phyloP scores from a whole-genome alignment of 1,284 basidiomycete species.

The Apiotrichum sp. region DNA sequence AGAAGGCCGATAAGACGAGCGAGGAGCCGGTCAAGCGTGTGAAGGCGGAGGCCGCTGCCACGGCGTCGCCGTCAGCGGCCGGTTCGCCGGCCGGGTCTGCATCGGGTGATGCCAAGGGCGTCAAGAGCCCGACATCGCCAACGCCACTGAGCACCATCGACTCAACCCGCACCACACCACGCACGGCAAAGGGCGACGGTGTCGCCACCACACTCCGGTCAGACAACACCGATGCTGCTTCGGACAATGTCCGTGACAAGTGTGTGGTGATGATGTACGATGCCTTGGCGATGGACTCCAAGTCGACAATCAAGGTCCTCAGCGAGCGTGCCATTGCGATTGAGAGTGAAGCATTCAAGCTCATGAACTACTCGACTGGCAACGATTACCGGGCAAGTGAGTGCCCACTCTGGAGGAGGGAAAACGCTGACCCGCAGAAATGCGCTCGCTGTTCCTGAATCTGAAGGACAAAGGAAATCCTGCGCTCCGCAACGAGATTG shows the following conservation, averaged over 20 bases:
- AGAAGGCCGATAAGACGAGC: conserved; percentile 18
- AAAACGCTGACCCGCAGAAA: conserved; percentile 56
- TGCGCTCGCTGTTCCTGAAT: conserved; percentile 84
- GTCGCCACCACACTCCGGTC: conserved; percentile 46
- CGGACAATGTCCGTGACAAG: conserved; percentile 61
- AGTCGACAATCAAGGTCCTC: conserved; percentile 50
- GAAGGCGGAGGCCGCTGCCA: conserved; percentile 26
- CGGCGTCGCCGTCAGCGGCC: not conserved
- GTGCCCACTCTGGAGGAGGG: conserved; percentile 9
- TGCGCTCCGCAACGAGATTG: conserved; percentile 71
- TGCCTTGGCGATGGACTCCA: conserved; percentile 75
- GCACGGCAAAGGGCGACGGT: conserved; percentile 65
- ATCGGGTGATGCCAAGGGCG: conserved; percentile 3
- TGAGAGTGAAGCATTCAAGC: conserved; percentile 46
- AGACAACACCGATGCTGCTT: conserved; percentile 53
- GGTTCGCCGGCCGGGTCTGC: conserved; percentile 5
- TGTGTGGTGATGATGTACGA: conserved; percentile 89
- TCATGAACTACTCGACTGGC: conserved; percentile 36
- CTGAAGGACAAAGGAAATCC: conserved; percentile 95
- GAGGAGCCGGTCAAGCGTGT: conserved; percentile 32
- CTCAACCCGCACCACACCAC: conserved; percentile 48
- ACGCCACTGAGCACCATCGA: conserved; percentile 47
- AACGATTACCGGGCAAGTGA: conserved; percentile 47
- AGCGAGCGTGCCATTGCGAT: conserved; percentile 47
- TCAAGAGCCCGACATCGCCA: conserved; percentile 21